A percentile compares a stretch with the other conserved stretches of the same genome.
phyloP scores from a whole-genome alignment of 352 stramenopile species.

The Phytophthora constricta region DNA sequence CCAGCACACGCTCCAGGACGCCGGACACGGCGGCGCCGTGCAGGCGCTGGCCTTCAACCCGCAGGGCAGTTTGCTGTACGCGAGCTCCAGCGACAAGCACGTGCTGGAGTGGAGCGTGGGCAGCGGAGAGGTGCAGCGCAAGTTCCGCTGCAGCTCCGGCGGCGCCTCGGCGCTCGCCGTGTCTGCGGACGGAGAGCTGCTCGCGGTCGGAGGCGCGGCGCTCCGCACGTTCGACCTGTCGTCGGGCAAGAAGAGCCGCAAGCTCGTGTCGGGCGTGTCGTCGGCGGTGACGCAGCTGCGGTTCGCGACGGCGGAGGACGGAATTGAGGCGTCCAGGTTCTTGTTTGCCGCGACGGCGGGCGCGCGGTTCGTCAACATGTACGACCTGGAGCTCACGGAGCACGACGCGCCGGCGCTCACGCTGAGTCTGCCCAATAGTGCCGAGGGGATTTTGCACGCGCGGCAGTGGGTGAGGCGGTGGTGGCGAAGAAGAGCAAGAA shows the following conservation, averaged over 20 bases:
- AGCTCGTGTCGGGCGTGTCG: constrained; percentile 75
- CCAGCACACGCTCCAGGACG: constrained; percentile 61
- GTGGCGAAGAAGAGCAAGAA: constrained; percentile 67
- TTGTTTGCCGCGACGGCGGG: constrained; percentile 75
- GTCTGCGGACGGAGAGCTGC: constrained; percentile 63
- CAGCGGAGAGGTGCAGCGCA: constrained; percentile 58
- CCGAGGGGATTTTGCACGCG: constrained; percentile 51
- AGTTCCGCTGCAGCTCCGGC: constrained; percentile 64
- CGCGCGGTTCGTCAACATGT: constrained; percentile 86
- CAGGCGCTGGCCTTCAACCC: constrained; percentile 78
- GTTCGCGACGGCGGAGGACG: constrained; percentile 52
- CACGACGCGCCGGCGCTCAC: constrained; percentile 76
- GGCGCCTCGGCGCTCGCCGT: constrained; percentile 73
- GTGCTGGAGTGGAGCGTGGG: constrained; percentile 81
- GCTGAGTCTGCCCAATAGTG: constrained; percentile 76
- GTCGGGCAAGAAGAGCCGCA: constrained; percentile 82
- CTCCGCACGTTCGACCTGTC: constrained; percentile 80
- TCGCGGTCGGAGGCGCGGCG: constrained; percentile 66
- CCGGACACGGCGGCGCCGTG: constrained; percentile 56
- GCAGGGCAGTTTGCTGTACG: constrained; percentile 72
- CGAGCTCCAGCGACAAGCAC: constrained; percentile 74
- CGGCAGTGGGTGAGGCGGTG: constrained; percentile 26
- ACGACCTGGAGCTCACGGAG: constrained; percentile 68
- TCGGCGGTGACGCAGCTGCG: constrained; percentile 74
- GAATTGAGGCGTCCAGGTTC: constrained; percentile 55